A percentile compares a stretch with the other conserved stretches of the same genome.
phyloP scores from a whole-genome alignment of 108 stramenopile species.

The Fistulifera pelliculosa region DNA sequence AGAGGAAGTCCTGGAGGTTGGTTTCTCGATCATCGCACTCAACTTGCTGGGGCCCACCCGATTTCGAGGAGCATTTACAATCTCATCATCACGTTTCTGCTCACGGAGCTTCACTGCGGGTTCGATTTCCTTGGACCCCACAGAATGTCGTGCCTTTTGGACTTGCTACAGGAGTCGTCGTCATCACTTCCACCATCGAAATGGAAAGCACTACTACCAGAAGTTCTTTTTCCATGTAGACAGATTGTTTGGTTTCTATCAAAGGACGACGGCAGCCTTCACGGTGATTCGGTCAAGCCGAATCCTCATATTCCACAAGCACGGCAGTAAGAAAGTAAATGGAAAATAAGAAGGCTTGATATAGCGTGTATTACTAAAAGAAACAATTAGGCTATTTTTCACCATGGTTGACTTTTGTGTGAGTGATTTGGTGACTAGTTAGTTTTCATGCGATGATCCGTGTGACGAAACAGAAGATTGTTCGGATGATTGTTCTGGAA shows the following conservation, averaged over 20 bases:
- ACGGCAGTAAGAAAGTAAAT: neutral
- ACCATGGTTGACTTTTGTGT: too few species aligned
- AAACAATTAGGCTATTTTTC: too few species aligned
- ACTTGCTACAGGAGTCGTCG: slow-evolving; percentile 12
- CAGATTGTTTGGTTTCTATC: slow-evolving; percentile 11
- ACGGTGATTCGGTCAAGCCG: slow-evolving; percentile 10
- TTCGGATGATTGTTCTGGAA: neutral
- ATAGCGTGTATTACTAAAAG: too few species aligned
- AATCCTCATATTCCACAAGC: slow-evolving; percentile 3
- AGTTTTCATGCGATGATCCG: too few species aligned
- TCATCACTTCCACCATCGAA: slow-evolving; percentile 14
- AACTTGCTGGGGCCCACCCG: slow-evolving; percentile 12
- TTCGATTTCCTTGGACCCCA: slow-evolving; percentile 17
- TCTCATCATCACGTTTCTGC: slow-evolving; percentile 14
- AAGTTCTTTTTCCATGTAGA: slow-evolving; percentile 17
- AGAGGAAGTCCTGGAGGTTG: slow-evolving; percentile 15
- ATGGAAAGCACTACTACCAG: slow-evolving; percentile 17
- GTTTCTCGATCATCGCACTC: slow-evolving; percentile 9
- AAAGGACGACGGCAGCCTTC: slow-evolving; percentile 11
- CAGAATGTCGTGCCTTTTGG: slow-evolving; percentile 17
- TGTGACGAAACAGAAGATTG: slow-evolving; percentile 1
- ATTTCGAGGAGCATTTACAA: slow-evolving; percentile 14
- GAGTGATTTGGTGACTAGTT: too few species aligned
- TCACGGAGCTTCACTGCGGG: slow-evolving; percentile 14
- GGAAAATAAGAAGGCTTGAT: too few species aligned